These are phyloP conservation scores for Phytophthora cryptogea DNA, from an alignment of 352 stramenopile genomes.

Conservation along the genomic window DNA sequence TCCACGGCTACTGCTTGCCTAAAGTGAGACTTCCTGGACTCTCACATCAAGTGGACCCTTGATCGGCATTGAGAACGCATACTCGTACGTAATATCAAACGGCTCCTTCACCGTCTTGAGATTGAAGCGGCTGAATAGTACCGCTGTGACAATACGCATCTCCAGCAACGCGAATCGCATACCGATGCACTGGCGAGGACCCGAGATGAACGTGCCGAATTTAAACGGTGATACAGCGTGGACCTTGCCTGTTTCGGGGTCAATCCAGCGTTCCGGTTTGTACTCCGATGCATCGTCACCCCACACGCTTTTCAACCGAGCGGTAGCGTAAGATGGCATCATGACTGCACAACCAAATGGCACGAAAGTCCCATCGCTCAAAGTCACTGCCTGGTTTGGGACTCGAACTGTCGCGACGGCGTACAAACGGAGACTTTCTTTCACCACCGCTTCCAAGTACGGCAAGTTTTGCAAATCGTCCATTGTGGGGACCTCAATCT, in stretches of 20 bases:
- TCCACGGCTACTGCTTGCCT: background rate
- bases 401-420: conserved; percentile 44
- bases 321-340: conserved; percentile 5
- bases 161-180: conserved; percentile 53
- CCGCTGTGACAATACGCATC: conserved; percentile 49
- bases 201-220: conserved; percentile 60
- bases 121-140: conserved; percentile 46
- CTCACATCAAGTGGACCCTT: conserved; percentile 24
- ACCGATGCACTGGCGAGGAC: conserved; percentile 58
- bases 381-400: conserved; percentile 30
- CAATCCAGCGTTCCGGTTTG: conserved; percentile 14
- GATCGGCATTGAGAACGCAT: conserved; percentile 21
- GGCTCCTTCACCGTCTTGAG: conserved; percentile 30
- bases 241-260: conserved; percentile 6
- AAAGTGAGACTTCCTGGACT: background rate
- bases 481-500: conserved; percentile 28
- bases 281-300: conserved; percentile 7
- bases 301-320: conserved; percentile 11
- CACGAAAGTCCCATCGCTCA: conserved; percentile 49
- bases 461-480: conserved; percentile 45
- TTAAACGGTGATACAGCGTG: conserved; percentile 40
- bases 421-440: conserved; percentile 62
- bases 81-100: conserved; percentile 33
- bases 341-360: conserved; percentile 21
- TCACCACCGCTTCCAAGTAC: conserved; percentile 55